Evolutionary conservation across 108 stramenopile species (phyloP).

Genomic region (Fistulifera pelliculosa): DNA sequence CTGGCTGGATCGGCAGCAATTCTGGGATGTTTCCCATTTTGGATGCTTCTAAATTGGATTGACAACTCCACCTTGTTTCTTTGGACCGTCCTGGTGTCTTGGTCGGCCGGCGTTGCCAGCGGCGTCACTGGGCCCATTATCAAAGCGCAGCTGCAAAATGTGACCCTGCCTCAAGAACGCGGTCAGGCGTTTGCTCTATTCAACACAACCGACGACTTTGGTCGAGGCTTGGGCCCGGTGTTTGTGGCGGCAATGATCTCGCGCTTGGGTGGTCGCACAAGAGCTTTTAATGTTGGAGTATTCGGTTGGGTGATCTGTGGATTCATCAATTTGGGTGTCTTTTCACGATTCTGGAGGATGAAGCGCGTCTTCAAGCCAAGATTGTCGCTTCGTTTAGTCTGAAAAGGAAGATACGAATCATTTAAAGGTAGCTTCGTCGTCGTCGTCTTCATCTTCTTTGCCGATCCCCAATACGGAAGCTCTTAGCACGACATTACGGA

Average conservation of each 20-base stretch:
- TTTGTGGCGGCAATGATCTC: constrained; percentile 64
- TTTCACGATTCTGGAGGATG: constrained; percentile 58
- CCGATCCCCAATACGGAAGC: no score
- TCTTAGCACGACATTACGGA: no score
- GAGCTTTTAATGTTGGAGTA: constrained; percentile 68
- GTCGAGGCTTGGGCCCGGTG: constrained; percentile 77
- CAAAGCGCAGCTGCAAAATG: constrained; percentile 75
- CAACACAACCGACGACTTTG: constrained; percentile 79
- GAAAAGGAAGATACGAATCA: no score
- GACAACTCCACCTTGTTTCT: constrained; percentile 19
- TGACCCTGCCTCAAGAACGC: constrained; percentile 59
- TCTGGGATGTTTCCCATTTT: constrained; percentile 57
- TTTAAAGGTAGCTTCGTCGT: no score
- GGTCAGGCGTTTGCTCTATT: constrained; percentile 76
- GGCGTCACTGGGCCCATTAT: constrained; percentile 71
- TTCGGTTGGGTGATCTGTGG: constrained; percentile 72
- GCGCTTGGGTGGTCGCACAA: constrained; percentile 37
- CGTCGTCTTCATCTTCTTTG: no score
- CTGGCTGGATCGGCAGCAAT: constrained; percentile 52
- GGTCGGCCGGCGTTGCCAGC: constrained; percentile 42
- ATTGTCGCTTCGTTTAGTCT: constrained; percentile 6
- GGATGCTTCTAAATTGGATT: constrained; percentile 49
- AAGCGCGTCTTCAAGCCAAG: constrained; percentile 30
- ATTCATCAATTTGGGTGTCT: constrained; percentile 52
- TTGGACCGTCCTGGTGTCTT: constrained; percentile 18